Evolutionary conservation across 306 rosid genomes (phyloP).

Genomic region (Cicer yamashitae): DNA sequence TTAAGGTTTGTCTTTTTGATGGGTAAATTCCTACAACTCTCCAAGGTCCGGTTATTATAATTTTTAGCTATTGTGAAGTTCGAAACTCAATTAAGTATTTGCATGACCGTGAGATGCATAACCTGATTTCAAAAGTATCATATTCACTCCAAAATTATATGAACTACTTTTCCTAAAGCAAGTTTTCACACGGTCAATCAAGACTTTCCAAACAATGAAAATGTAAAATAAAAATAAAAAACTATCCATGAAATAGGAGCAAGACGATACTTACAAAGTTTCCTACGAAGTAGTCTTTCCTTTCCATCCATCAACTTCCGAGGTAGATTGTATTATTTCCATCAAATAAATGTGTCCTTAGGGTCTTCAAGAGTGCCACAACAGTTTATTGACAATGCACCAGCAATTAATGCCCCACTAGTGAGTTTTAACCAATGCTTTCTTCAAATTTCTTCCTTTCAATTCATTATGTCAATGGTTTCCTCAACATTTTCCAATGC

Average conservation of each 20-base stretch:
- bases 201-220: slow-evolving; percentile 4
- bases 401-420: slow-evolving; percentile 72
- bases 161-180: too few species aligned
- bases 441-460: not conserved
- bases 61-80: too few species aligned
- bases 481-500: slow-evolving; percentile 33
- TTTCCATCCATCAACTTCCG: slow-evolving; percentile 68
- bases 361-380: slow-evolving; percentile 71
- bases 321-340: slow-evolving; percentile 54
- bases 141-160: too few species aligned
- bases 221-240: slow-evolving; percentile 22
- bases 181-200: not conserved
- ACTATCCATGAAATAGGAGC: slow-evolving; percentile 44
- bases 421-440: slow-evolving; percentile 49
- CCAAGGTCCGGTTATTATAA: too few species aligned
- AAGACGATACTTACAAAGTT: slow-evolving; percentile 64
- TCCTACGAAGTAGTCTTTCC: slow-evolving; percentile 58
- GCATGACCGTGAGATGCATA: too few species aligned
- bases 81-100: too few species aligned
- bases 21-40: too few species aligned
- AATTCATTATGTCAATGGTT: slow-evolving; percentile 18
- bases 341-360: slow-evolving; percentile 63
- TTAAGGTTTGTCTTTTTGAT: too few species aligned
- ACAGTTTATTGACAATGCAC: slow-evolving; percentile 64
- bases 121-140: too few species aligned